Evolutionary conservation across 768 basidiomycete genomes (phyloP), one percentile per base, ranked within the genome.

Genomic region (Tremella fuciformis): DNA sequence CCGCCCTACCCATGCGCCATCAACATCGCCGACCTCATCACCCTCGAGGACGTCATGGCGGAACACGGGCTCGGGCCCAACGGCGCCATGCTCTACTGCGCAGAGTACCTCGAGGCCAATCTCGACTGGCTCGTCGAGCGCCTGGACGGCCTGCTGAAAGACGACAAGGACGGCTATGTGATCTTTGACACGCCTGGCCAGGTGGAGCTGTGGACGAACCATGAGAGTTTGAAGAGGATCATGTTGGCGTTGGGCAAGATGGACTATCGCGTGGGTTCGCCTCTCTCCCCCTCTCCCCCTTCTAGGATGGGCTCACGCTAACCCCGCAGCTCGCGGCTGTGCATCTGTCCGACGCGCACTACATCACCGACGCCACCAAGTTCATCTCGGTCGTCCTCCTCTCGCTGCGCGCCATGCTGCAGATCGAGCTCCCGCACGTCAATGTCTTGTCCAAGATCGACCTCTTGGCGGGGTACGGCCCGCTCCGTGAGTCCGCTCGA

Each of bases 401-500:
- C 13, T 90, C 93, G 11, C 82, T 99, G 24, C 83, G 96, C 50
- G 89, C 94, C 15, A 98, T 98, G 96, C 81, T 99, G n/a, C 93
- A 97, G 70, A 83, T 99, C 55, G 96, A 96, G 70, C 83, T 98
- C n/a, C 96, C 96, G 0, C 96, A 98, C 74, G 81, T 99, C 78
- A 98, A 99, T 71, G 96, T 99, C 2, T 81, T 99, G 13, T 93
- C 91, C 8, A 99, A 99, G 77, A 82, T 98, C 55, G 96, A 99
- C 77, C 80, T 97, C n/a, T 80, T 99, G 16, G 80, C 83, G 16
- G 84, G 87, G 64, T 93, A 94, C 61, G 96, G 96, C 11, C 90
- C 94, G 60, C 82, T 98, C 42, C 89, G 93, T 93, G 67, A 47
- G 83, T 74, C 37, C n/a, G n/a, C n/a, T n/a, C n/a, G n/a, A n/a